Conservation (phyloP, 164 flowering plant genomes). For the Magnolia kwangsiensis region DNA sequence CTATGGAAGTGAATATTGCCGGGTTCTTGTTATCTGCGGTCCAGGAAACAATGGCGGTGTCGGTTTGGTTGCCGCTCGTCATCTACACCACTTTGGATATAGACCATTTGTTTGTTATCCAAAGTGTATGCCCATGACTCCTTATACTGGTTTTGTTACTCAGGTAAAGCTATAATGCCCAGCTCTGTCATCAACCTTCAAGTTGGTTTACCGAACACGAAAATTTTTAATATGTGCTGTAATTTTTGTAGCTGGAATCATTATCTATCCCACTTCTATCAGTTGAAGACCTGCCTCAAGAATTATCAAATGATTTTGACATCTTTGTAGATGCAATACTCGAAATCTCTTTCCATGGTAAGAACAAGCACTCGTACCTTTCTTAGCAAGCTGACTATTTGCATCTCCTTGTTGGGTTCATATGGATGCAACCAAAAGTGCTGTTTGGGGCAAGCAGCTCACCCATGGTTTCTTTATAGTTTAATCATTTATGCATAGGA, state of each 20-base stretch:
- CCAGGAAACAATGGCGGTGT: conserved; percentile 99
- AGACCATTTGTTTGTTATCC: conserved; percentile 77
- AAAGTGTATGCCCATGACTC: conserved; percentile 71
- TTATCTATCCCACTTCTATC: conserved; percentile 73
- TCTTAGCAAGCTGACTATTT: neutral
- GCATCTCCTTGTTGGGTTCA: neutral
- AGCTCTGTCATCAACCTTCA: neutral
- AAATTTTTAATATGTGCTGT: too few relatives aligned
- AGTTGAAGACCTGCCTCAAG: conserved; percentile 69
- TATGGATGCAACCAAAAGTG: neutral
- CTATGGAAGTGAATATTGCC: conserved; percentile 55
- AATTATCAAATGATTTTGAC: conserved; percentile 77
- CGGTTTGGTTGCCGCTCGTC: conserved; percentile 98
- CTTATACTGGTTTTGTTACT: conserved; percentile 74
- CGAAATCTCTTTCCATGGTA: conserved; percentile 95
- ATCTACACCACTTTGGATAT: conserved; percentile 88
- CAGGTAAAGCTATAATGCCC: conserved; percentile 48
- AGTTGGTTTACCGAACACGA: neutral
- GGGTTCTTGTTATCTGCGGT: conserved; percentile 86
- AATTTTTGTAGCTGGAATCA: conserved; percentile 75
- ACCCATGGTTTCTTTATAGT: too few relatives aligned
- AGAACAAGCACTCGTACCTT: neutral
- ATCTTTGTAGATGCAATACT: conserved; percentile 88
- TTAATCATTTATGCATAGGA: too few relatives aligned
- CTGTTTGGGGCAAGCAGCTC: too few relatives aligned